Conservation (phyloP, 148 eudicot species). For the Rhododendron ferrugineum region DNA sequence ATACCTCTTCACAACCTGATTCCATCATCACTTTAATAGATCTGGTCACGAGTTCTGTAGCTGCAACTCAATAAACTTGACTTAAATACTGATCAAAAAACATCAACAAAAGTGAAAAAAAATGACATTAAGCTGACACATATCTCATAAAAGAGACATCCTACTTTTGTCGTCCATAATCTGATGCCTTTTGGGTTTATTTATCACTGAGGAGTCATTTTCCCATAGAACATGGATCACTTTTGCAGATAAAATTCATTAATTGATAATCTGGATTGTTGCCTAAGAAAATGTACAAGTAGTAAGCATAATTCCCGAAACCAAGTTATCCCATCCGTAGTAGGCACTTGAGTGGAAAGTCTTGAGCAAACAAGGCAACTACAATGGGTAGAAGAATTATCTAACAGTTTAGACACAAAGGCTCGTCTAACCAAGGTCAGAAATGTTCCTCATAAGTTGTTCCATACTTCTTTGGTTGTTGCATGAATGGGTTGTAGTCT, state of each 20-base stretch:
- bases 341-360: background rate
- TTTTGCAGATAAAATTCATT: background rate
- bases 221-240: background rate
- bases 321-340: background rate
- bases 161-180: background rate
- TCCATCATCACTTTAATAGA: conserved; percentile 91
- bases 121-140: background rate
- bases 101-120: background rate
- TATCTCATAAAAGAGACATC: background rate
- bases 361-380: background rate
- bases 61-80: conserved; percentile 36
- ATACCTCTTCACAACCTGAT: conserved; percentile 99
- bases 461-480: background rate
- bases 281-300: background rate
- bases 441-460: background rate
- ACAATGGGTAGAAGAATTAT: background rate
- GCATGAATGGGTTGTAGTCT: background rate
- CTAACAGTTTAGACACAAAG: background rate
- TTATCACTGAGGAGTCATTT: background rate
- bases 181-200: background rate
- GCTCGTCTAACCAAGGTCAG: background rate
- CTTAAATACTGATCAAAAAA: background rate
- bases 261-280: background rate
- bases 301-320: background rate
- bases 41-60: conserved; percentile 86